Percentiles rank a stretch among this genome's conserved stretches.
Evolutionary conservation across 2,329 filamentous ascomycete species (phyloP).

Genomic region (Fusarium lateritium): DNA sequence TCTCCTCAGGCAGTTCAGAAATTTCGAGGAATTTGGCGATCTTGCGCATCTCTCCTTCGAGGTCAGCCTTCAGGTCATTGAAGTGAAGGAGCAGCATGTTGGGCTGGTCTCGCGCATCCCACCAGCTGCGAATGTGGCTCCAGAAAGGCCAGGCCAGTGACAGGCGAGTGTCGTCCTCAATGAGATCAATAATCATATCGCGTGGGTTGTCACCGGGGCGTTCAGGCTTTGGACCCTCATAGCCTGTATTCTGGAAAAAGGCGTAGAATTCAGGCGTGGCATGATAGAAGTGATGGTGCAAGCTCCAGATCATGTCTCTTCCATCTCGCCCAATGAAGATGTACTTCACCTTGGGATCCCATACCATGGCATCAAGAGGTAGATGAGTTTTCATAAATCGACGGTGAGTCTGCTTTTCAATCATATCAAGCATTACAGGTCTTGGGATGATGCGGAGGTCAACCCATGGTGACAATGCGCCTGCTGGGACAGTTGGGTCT

Average conservation of each 20-base stretch:
- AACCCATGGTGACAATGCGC: slow-evolving; percentile 13
- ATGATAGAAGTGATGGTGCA: slow-evolving; percentile 10
- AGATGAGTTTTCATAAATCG: slow-evolving; percentile 26
- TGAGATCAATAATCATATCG: slow-evolving; percentile 7
- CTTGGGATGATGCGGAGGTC: slow-evolving; percentile 13
- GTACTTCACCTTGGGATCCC: slow-evolving; percentile 12
- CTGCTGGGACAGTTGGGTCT: background rate
- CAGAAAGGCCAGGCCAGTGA: slow-evolving; percentile 18
- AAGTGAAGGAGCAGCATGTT: slow-evolving; percentile 15
- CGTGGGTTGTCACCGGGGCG: background rate
- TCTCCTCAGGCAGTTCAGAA: slow-evolving; percentile 2
- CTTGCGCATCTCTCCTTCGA: background rate
- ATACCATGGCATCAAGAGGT: slow-evolving; percentile 6
- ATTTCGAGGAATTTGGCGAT: slow-evolving; percentile 7
- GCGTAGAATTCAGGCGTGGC: slow-evolving; percentile 18
- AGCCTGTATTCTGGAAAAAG: slow-evolving; percentile 7
- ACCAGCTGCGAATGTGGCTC: slow-evolving; percentile 26
- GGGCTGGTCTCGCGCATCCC: background rate
- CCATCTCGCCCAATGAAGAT: slow-evolving; percentile 25
- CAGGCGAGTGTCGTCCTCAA: slow-evolving; percentile 5
- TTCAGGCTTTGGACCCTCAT: background rate
- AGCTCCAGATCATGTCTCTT: slow-evolving; percentile 22
- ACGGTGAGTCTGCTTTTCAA: slow-evolving; percentile 8
- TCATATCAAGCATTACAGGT: background rate
- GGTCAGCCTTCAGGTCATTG: slow-evolving; percentile 22